Conservation (phyloP, 176 grass and related monocot genomes). For the Lolium multiflorum region DNA sequence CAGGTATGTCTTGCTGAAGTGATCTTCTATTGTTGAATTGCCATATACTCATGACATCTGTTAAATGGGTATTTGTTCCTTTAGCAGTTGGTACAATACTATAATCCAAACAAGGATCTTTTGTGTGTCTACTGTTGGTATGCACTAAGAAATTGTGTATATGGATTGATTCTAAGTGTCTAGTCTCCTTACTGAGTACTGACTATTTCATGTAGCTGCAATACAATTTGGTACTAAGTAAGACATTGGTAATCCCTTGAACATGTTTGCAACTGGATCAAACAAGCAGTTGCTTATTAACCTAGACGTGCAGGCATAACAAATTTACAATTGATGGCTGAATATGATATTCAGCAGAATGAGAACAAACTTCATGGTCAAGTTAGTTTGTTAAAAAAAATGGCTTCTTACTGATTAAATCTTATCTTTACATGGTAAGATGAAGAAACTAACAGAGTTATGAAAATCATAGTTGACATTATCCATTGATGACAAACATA, state of each 20-base stretch:
- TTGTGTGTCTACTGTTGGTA: constrained; percentile 20
- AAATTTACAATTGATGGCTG: not conserved
- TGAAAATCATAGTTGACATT: not conserved
- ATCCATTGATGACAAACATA: not conserved
- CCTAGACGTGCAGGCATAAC: not conserved
- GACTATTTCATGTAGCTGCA: not conserved
- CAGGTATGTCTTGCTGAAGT: constrained; percentile 53
- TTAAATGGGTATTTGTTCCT: constrained; percentile 38
- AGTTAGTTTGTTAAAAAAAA: not conserved
- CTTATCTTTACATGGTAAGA: not conserved
- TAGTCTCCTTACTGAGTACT: not conserved
- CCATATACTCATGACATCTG: constrained; percentile 28
- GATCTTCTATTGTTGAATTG: constrained; percentile 18
- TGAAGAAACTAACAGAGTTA: not conserved
- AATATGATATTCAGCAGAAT: constrained; percentile 13
- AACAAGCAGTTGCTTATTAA: constrained; percentile 1
- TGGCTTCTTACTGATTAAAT: not conserved
- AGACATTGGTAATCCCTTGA: not conserved
- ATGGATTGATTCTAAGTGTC: constrained; percentile 9
- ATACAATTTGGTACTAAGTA: constrained; percentile 17
- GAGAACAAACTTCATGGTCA: constrained; percentile 6
- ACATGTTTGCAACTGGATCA: constrained; percentile 9
- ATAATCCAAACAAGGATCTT: constrained; percentile 35
- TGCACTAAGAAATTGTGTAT: constrained; percentile 41
- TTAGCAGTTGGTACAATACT: constrained; percentile 38